Conservation (phyloP, 148 eudicot genomes). For the Agrostemma githago region DNA sequence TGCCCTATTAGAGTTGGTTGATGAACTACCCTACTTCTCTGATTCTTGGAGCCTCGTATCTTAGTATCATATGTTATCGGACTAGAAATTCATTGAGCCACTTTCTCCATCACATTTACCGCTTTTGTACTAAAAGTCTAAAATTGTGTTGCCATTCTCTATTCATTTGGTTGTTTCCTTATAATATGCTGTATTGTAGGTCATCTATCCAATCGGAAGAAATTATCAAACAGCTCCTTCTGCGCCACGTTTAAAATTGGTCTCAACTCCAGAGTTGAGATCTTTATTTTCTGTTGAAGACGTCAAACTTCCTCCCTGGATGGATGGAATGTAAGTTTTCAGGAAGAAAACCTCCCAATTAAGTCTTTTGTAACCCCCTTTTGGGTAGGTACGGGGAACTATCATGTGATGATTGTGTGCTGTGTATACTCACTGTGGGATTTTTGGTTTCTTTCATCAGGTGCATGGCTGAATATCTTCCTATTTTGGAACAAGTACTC, state of each 20-base stretch:
- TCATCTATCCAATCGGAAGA: constrained; percentile 71
- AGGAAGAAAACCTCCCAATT: neutral
- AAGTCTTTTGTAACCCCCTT: neutral
- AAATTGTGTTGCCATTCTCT: neutral
- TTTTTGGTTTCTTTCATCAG: constrained; percentile 25
- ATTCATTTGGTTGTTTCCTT: neutral
- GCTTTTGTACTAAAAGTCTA: neutral
- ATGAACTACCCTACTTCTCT: neutral
- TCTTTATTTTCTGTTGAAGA: constrained; percentile 81
- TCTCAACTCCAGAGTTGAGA: constrained; percentile 74
- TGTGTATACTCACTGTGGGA: constrained; percentile 3
- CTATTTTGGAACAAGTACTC: constrained; percentile 63
- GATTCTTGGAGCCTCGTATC: neutral
- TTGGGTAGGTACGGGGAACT: neutral
- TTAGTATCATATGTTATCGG: neutral
- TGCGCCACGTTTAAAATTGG: constrained; percentile 71
- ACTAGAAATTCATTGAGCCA: neutral
- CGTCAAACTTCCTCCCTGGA: constrained; percentile 81
- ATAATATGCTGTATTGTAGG: constrained; percentile 36
- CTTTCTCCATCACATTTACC: neutral
- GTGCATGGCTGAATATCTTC: constrained; percentile 99
- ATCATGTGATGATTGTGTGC: neutral
- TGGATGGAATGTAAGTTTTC: constrained; percentile 74
- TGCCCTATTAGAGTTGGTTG: too few species aligned
- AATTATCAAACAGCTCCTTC: constrained; percentile 57